A percentile compares a stretch with the other conserved stretches of the same genome.
These are phyloP conservation scores for Boletus mariae DNA, from an alignment of 1,284 basidiomycete species.

Conservation along the genomic window DNA sequence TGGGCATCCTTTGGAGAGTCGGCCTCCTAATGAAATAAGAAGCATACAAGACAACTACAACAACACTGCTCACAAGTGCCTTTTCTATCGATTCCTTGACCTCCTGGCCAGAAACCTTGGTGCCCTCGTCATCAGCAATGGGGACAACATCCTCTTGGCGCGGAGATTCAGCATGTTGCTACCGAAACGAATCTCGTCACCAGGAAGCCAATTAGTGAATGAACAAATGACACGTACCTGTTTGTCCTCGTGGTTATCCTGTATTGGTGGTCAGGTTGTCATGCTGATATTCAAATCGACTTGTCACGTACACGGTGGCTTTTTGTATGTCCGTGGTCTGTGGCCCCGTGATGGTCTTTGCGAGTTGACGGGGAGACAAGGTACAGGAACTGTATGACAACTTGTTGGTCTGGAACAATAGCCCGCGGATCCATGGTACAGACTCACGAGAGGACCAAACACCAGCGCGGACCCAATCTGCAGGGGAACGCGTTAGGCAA, in stretches of 20 bases:
- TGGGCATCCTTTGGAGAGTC: conserved; percentile 35
- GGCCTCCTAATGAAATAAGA: conserved; percentile 20
- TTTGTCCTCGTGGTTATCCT: conserved; percentile 15
- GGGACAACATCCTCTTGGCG: conserved; percentile 8
- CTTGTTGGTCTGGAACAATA: neutral
- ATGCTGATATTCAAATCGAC: neutral
- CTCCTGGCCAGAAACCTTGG: conserved; percentile 32
- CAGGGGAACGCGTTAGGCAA: neutral
- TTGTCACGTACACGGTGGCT: conserved; percentile 22
- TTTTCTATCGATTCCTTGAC: conserved; percentile 34
- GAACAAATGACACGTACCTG: conserved; percentile 10
- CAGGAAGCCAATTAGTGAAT: neutral
- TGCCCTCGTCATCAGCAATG: conserved; percentile 34
- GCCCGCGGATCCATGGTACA: neutral
- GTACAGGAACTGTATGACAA: conserved; percentile 26
- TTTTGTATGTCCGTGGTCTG: conserved; percentile 20
- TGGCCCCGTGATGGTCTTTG: conserved; percentile 20
- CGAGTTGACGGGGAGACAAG: conserved; percentile 32
- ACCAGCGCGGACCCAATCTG: conserved; percentile 34
- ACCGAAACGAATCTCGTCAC: conserved; percentile 10
- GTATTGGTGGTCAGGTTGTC: conserved; percentile 13
- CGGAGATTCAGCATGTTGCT: conserved; percentile 21
- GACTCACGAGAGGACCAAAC: conserved; percentile 31
- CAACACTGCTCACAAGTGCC: conserved; percentile 30
- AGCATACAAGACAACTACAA: neutral